phyloP scores from a whole-genome alignment of 2,329 filamentous ascomycete species.

The Fusarium pilosicola region DNA sequence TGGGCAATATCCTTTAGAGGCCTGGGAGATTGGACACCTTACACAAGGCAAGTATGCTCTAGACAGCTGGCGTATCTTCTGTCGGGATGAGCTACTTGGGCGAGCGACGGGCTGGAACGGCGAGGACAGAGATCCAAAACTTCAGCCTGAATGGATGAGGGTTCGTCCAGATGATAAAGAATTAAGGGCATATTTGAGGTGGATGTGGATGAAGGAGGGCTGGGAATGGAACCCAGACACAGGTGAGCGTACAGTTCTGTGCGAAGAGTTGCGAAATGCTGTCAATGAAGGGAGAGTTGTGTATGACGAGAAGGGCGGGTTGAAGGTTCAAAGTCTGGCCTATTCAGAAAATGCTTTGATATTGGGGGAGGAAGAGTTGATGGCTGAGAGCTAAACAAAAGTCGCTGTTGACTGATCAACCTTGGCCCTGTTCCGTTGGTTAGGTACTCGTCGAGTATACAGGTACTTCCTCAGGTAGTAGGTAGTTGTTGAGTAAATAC shows the following conservation, averaged over 20 bases:
- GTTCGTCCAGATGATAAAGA: constrained; percentile 88
- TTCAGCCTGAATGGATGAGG: constrained; percentile 91
- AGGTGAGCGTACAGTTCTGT: constrained; percentile 67
- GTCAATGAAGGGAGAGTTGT: constrained; percentile 67
- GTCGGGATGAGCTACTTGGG: constrained; percentile 78
- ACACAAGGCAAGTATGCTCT: constrained; percentile 85
- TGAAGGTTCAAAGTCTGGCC: constrained; percentile 44
- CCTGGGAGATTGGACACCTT: constrained; percentile 88
- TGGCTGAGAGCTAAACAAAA: background rate
- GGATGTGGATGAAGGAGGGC: constrained; percentile 92
- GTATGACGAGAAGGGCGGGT: constrained; percentile 61
- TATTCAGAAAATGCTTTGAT: background rate
- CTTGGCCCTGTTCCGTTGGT: background rate
- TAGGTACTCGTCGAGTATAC: background rate
- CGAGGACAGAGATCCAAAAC: constrained; percentile 59
- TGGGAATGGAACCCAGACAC: constrained; percentile 82
- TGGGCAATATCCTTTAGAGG: constrained; percentile 48
- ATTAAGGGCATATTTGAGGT: constrained; percentile 83
- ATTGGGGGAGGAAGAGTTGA: background rate
- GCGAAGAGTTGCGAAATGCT: constrained; percentile 63
- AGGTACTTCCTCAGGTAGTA: background rate
- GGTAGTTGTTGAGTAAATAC: background rate
- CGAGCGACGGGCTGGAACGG: constrained; percentile 74
- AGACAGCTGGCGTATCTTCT: constrained; percentile 95
- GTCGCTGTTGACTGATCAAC: background rate